Base-by-base conservation (phyloP, 1,284 basidiomycete genomes). In the Stereum hirsutum region DNA sequence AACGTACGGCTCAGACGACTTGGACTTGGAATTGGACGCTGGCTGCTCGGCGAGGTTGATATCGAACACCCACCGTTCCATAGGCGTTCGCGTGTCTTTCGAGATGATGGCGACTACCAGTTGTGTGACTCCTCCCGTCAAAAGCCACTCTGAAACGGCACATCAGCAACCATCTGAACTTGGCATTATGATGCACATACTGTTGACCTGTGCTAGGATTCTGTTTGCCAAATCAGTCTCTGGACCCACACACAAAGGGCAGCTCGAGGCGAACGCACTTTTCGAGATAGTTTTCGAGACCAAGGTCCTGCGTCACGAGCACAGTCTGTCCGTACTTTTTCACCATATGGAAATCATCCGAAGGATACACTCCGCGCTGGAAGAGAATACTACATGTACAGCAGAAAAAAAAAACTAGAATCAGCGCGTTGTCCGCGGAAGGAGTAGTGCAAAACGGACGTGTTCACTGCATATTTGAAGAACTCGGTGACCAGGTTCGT, bases 61-160 rank as follows among this genome's bases (percentile, higher is more conserved):
- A 64, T 98, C 93, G 62, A 99, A 99, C 44, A 97, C 93, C 96
- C 96, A 99, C 50, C 96, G 75, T 63, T 99, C 96, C 40, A 97
- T 74, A 1, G 94, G 89, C 47, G 86, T 82, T 37, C 89, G 77
- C 14, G 89, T 86, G 57, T 99, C 95, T 58, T 94, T 91, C 23
- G 91, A 89, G 50, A 99, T 90, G 62, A 99, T 96, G 10, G 90
- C 95, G 14, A 98, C 78, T 1, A 99, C 95, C 1, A 99, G 75
- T 49, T 97, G 87, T 1, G 87, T 92, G 25, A 98, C 85, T 21
- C 88, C 80, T 3, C 92, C 89, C 5, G 82, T 84, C 45, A 97
- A 69, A 25, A 99, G 79, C 96, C 96, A 93, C 56, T 89, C 91
- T 91, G 54, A n/a, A n/a, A n/a, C n/a, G 39, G 28, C 25, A 33